Evolutionary conservation across 208 protist species (phyloP), one percentile per base, ranked within the genome.

Genomic region (Kentomonas sorsogonicus): DNA sequence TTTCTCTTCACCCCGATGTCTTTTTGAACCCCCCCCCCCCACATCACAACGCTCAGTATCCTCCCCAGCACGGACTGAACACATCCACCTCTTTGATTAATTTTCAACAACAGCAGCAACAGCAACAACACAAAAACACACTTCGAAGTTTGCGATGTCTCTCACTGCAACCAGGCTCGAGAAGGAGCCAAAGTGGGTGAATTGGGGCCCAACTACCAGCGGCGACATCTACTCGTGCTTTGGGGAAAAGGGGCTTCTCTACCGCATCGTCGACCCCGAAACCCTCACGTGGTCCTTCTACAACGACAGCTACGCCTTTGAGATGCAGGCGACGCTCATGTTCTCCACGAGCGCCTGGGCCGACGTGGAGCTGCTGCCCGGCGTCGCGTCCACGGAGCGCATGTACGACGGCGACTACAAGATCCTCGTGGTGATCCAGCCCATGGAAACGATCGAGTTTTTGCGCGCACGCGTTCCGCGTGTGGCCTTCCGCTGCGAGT

Each of bases 261-360:
- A 61, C 52, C 57, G 67, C 34, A 56, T 85, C 29, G 27, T 77
- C 1, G 64, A 72, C 34, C 29, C 47, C 10, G 47, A 40, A 16
- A 63, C 68, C 26, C 54, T 52, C 10, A 64, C 65, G 26, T 89
- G 81, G 81, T 67, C 68, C 9, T 58, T 89, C 15, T 89, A 89
- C 56, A 89, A 85, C 62, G 77, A 89, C 56, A 85, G 77, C 15
- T 77, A 58, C 51, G 58, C 56, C 38, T 85, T 74, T 46, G 73
- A 89, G 50, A 80, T 89, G 70, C 68, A 81, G 51, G 66, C 72
- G 48, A 66, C 56, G 1, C 77, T 85, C 40, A 66, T 43, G 11
- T 84, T 85, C 46, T 38, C 44, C n/a, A n/a, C n/a, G n/a, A n/a
- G n/a, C n/a, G n/a, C n/a, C n/a, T n/a, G n/a, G 30, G 31, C 15